Evolutionary conservation across 345 rosid species (phyloP).

Genomic region (Camelina laxa): DNA sequence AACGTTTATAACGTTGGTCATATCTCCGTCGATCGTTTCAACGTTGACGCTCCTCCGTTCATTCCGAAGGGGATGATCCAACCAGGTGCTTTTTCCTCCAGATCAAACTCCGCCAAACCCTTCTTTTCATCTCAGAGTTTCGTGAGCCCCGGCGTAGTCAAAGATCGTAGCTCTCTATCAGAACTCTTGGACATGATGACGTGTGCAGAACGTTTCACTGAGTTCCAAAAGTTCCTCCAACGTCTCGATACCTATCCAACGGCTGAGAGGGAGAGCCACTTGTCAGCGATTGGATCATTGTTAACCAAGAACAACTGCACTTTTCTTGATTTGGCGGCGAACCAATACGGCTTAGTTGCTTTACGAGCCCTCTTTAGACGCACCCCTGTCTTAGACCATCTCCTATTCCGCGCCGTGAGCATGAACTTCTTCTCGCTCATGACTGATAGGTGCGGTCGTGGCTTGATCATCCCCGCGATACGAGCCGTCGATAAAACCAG

Average conservation of each 20-base stretch:
- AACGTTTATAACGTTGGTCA: neutral
- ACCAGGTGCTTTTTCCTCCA: neutral
- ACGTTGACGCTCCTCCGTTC: neutral
- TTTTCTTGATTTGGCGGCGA: slow-evolving; percentile 9
- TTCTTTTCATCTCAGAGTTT: neutral
- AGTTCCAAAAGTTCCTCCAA: neutral
- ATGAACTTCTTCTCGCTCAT: neutral
- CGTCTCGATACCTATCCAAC: neutral
- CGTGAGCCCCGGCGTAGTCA: neutral
- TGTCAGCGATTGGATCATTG: neutral
- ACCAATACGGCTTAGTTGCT: neutral
- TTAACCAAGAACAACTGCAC: neutral
- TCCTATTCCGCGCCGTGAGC: neutral
- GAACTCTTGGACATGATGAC: neutral
- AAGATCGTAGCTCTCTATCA: neutral
- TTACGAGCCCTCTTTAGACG: neutral
- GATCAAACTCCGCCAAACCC: neutral
- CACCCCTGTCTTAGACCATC: neutral
- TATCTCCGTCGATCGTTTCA: neutral
- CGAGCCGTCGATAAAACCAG: slow-evolving; percentile 12
- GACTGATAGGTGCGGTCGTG: neutral
- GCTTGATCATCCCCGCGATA: neutral
- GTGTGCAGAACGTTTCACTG: neutral
- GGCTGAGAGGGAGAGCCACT: neutral
- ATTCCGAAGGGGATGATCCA: neutral